Evolutionary conservation across 176 grass and related monocot species (phyloP).

Genomic region (Oropetium thomaeum): DNA sequence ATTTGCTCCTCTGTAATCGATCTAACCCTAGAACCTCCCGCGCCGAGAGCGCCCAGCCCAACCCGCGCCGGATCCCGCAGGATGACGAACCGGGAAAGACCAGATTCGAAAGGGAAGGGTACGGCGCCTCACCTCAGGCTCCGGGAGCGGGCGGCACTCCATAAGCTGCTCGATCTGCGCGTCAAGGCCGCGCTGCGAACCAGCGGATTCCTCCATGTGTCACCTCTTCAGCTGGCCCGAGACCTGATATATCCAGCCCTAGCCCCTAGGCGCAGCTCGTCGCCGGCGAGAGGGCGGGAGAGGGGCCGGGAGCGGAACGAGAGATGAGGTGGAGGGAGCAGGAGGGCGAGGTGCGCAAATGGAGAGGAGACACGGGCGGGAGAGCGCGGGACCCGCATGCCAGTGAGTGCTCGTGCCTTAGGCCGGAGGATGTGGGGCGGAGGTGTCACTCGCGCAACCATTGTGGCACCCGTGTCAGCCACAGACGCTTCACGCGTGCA

Average conservation of each 20-base stretch:
- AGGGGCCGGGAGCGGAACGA: too few species aligned
- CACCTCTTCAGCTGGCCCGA: neutral
- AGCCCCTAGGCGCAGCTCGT: conserved; percentile 35
- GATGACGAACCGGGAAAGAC: neutral
- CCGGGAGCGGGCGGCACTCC: conserved; percentile 80
- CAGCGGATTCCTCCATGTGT: conserved; percentile 29
- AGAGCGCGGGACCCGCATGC: neutral
- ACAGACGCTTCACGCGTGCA: too few species aligned
- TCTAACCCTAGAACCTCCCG: conserved; percentile 21
- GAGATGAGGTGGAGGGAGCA: neutral
- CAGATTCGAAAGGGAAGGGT: neutral
- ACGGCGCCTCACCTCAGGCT: conserved; percentile 49
- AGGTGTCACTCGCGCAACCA: neutral
- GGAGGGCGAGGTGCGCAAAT: neutral
- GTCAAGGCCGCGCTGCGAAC: conserved; percentile 46
- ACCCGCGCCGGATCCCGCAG: neutral
- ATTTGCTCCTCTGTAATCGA: neutral
- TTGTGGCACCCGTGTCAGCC: neutral
- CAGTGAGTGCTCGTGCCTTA: neutral
- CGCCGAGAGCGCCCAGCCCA: neutral
- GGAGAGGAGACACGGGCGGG: neutral
- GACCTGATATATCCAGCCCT: conserved; percentile 35
- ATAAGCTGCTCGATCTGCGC: conserved; percentile 87
- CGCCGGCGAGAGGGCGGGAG: neutral
- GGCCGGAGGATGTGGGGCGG: neutral